Conservation (phyloP, 2,329 filamentous ascomycete species). For the Penicillium sp. region DNA sequence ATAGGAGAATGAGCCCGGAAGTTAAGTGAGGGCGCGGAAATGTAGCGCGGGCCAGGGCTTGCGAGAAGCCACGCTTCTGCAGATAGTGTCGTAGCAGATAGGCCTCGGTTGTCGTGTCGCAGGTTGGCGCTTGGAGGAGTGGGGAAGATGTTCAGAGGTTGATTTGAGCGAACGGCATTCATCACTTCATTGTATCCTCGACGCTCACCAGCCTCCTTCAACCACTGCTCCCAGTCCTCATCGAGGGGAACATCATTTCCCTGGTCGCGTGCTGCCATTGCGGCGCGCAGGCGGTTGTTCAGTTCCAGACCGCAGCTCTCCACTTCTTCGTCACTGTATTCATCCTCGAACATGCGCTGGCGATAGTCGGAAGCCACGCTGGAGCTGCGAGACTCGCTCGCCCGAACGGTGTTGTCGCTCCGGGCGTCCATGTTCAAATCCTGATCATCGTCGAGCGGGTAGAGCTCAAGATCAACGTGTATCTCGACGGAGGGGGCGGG, state of each 20-base stretch:
- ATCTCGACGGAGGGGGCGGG: conserved; percentile 31
- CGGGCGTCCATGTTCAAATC: conserved; percentile 22
- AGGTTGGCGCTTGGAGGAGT: conserved; percentile 9
- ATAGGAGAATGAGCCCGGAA: conserved; percentile 20
- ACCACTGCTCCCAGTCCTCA: conserved; percentile 54
- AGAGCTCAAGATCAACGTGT: conserved; percentile 17
- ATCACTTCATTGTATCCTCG: conserved; percentile 43
- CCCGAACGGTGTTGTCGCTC: conserved; percentile 23
- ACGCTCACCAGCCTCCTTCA: conserved; percentile 54
- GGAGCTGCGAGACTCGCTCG: conserved; percentile 18
- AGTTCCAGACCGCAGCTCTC: conserved; percentile 50
- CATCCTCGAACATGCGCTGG: conserved; percentile 36
- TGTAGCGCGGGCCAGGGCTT: background rate
- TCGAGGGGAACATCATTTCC: conserved; percentile 45
- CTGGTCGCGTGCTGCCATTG: conserved; percentile 50
- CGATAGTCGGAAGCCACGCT: conserved; percentile 25
- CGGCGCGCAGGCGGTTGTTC: conserved; percentile 51
- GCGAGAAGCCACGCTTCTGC: background rate
- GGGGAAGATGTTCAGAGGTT: conserved; percentile 32
- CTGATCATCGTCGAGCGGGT: conserved; percentile 21
- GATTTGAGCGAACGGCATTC: conserved; percentile 36
- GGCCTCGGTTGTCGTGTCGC: background rate
- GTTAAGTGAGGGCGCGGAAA: conserved; percentile 11
- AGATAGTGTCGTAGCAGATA: background rate
- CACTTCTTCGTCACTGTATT: conserved; percentile 45